phyloP scores from a whole-genome alignment of 257 asterid genomes.

The Solanum pimpinellifolium region DNA sequence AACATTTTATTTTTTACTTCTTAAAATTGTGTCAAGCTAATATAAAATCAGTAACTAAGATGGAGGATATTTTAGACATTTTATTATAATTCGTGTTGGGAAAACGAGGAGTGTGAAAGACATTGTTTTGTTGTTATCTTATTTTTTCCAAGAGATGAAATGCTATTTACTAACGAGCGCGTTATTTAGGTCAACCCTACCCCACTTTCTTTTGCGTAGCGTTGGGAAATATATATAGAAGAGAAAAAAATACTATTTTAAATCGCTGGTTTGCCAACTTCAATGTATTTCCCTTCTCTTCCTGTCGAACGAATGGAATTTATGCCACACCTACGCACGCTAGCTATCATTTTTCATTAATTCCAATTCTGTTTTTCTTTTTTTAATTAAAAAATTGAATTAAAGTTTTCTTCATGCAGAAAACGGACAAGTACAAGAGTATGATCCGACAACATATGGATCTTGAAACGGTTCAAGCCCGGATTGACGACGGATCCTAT shows the following conservation, averaged over 20 bases:
- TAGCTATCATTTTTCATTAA: background rate
- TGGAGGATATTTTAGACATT: background rate
- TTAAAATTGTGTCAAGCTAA: background rate
- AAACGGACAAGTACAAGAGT: conserved; percentile 13
- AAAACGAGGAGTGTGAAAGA: background rate
- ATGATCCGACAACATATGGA: conserved; percentile 27
- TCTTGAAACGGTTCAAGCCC: conserved; percentile 23
- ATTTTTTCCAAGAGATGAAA: background rate
- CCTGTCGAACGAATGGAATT: background rate
- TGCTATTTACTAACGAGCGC: background rate
- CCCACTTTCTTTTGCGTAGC: background rate
- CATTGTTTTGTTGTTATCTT: background rate
- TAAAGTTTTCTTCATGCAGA: background rate
- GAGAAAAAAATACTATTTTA: background rate
- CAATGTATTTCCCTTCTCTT: background rate
- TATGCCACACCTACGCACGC: background rate
- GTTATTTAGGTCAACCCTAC: background rate
- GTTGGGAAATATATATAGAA: background rate
- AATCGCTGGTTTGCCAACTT: background rate
- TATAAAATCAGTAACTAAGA: too few relatives aligned
- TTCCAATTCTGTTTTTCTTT: background rate
- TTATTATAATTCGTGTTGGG: background rate
- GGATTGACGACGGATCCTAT: conserved; percentile 29
- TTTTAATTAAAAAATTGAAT: background rate
- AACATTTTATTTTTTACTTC: background rate